Base-by-base conservation (phyloP, 495 filamentous ascomycete genomes). In the Aspergillus kassunensis region DNA sequence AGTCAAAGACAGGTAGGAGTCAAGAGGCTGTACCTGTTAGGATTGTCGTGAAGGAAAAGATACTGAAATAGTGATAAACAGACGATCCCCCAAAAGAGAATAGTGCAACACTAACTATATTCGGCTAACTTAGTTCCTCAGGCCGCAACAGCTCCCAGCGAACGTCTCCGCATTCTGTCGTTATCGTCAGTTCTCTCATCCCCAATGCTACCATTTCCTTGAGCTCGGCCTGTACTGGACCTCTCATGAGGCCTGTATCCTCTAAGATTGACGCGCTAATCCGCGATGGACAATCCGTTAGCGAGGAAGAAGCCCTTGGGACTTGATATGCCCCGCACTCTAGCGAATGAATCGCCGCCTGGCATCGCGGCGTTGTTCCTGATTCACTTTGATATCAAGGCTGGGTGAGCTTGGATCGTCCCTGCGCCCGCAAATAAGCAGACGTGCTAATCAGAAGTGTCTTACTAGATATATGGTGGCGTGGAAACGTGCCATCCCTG, bases 371-470 rank as follows among this genome's bases (percentile, higher is more conserved):
- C 89, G n/a, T 72, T 91, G 37, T 95, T 95, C 71, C 76, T 91
- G 44, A 89, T 92, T 62, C 79, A 83, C 62, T 95, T 95, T 73
- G 89, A 95, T 63, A 86, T 87, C 66, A 88, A 89, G 64, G 81
- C 87, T 62, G 89, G 89, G 70, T 93, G 80, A 68, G 72, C 20
- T 27, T 36, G 5, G 57, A 44, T 52, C 16, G 9, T 35, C 12
- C 44, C 31, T 35, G 36, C 16, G 10, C 23, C 27, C 29, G 35
- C 11, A 11, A 10, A 24, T 33, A 1, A 9, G 25, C 10, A 16
- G 25, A n/a, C 16, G 10, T 30, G 20, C 37, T 47, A 40, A 30
- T 36, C 12, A 4, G 21, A 42, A 27, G 21, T 37, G 59, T 23
- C 11, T 20, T 36, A 44, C 53, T 55, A 86, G 85, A 53, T 88